These are phyloP conservation scores for Colletotrichum agaves DNA, from an alignment of 2,329 filamentous ascomycete species.

Conservation along the genomic window DNA sequence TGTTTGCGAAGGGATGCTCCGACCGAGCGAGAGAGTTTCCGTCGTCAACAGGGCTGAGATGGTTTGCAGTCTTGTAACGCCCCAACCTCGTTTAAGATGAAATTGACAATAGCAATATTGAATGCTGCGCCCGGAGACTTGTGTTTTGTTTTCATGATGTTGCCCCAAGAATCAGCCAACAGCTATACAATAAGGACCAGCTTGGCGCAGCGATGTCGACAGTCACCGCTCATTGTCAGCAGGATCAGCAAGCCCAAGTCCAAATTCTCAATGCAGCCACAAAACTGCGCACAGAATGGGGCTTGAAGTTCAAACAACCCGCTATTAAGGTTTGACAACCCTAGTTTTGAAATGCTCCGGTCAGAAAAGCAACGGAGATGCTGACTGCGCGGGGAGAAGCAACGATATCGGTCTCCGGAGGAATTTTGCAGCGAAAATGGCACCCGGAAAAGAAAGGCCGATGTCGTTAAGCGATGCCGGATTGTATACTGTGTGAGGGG, in stretches of 20 bases:
- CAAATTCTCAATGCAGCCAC: neutral
- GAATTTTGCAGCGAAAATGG: neutral
- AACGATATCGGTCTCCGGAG: neutral
- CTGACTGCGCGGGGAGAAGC: conserved; percentile 1
- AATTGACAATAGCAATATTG: neutral
- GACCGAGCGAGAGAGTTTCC: neutral
- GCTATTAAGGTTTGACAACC: conserved; percentile 11
- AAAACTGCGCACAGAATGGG: neutral
- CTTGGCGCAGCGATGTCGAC: neutral
- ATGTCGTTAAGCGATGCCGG: conserved; percentile 5
- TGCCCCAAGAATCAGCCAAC: neutral
- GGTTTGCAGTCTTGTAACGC: neutral
- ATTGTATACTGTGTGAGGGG: neutral
- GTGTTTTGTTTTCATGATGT: neutral
- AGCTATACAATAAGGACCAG: too few species aligned
- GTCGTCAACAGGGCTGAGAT: conserved; percentile 4
- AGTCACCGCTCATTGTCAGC: neutral
- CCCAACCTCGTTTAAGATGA: neutral
- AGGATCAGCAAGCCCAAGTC: neutral
- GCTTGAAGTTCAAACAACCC: neutral
- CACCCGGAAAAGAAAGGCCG: neutral
- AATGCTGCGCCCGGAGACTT: neutral
- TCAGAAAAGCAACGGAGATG: neutral
- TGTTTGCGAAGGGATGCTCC: conserved; percentile 5
- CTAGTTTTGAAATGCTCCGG: neutral